Percentiles rank a stretch among this genome's conserved stretches.
phyloP scores from a whole-genome alignment of 208 protist genomes.

The Vickermania spadyakhi region DNA sequence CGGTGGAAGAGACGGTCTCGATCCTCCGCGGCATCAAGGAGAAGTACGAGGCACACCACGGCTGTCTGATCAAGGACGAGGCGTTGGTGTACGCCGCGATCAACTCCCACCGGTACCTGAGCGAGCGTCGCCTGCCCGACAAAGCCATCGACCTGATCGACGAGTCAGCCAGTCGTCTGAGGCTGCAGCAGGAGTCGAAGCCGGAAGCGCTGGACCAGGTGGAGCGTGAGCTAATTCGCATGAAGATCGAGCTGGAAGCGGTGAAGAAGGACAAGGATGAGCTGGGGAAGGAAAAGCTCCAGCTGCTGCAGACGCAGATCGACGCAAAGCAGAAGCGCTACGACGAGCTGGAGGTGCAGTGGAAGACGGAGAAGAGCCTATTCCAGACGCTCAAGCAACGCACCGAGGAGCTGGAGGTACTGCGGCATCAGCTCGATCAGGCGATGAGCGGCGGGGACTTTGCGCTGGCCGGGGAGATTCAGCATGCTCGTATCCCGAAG shows the following conservation, averaged over 20 bases:
- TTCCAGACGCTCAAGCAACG: slow-evolving; percentile 89
- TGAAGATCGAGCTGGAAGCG: slow-evolving; percentile 90
- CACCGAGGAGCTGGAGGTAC: slow-evolving; percentile 83
- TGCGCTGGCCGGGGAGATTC: slow-evolving; percentile 66
- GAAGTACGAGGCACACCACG: slow-evolving; percentile 91
- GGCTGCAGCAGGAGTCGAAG: slow-evolving; percentile 94
- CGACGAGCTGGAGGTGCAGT: slow-evolving; percentile 70
- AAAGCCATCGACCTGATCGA: slow-evolving; percentile 99
- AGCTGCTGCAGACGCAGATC: slow-evolving; percentile 64
- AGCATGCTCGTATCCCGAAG: slow-evolving; percentile 63
- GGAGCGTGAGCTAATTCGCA: slow-evolving; percentile 81
- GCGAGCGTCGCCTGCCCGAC: slow-evolving; percentile 96
- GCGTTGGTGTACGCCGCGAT: slow-evolving; percentile 86
- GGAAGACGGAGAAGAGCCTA: slow-evolving; percentile 77
- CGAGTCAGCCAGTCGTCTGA: slow-evolving; percentile 91
- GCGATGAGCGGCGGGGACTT: slow-evolving; percentile 71
- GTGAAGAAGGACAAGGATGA: slow-evolving; percentile 93
- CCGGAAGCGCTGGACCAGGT: slow-evolving; percentile 94
- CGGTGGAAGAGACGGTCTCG: slow-evolving; percentile 95
- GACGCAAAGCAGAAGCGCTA: slow-evolving; percentile 70
- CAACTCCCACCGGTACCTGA: slow-evolving; percentile 94
- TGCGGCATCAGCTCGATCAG: slow-evolving; percentile 77
- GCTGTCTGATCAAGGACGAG: slow-evolving; percentile 85
- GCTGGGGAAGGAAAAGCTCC: slow-evolving; percentile 78
- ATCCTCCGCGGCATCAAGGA: slow-evolving; percentile 96